Evolutionary conservation across 164 flowering plant genomes (phyloP).

Genomic region (Chimonanthus salicifolius): DNA sequence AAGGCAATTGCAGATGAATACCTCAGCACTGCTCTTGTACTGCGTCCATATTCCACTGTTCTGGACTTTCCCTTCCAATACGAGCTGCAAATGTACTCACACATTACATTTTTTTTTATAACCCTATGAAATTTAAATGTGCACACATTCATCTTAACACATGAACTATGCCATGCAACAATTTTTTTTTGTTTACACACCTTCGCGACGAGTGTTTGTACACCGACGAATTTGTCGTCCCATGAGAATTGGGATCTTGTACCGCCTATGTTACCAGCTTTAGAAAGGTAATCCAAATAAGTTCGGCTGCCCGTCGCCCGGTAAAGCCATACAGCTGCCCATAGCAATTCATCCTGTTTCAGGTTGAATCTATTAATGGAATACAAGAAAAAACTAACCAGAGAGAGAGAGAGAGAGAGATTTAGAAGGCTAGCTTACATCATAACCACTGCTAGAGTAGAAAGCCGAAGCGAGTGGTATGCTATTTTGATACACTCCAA

Average conservation of each 20-base stretch:
- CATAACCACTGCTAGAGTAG: conserved; percentile 72
- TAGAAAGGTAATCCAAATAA: conserved; percentile 23
- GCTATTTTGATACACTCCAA: conserved; percentile 73
- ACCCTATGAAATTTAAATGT: no score
- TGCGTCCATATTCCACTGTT: conserved; percentile 17
- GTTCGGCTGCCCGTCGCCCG: conserved; percentile 30
- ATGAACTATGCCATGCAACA: background rate
- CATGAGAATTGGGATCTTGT: conserved; percentile 33
- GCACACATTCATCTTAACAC: no score
- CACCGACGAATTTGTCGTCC: conserved; percentile 57
- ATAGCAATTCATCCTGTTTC: conserved; percentile 78
- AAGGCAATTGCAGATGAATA: conserved; percentile 41
- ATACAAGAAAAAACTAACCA: background rate
- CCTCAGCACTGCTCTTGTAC: conserved; percentile 37
- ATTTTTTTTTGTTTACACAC: conserved; percentile 12
- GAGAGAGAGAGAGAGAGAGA: background rate
- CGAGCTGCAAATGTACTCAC: conserved; percentile 8
- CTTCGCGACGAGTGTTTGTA: conserved; percentile 40
- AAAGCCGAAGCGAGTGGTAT: conserved; percentile 55
- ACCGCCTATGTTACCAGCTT: conserved; percentile 18
- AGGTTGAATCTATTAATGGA: background rate
- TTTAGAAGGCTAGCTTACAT: conserved; percentile 25
- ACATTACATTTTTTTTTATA: no score
- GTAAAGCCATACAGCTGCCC: conserved; percentile 73
- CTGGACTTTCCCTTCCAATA: conserved; percentile 25